Evolutionary conservation across 78 protist genomes (phyloP).

Genomic region (Ministeria vibrans): DNA sequence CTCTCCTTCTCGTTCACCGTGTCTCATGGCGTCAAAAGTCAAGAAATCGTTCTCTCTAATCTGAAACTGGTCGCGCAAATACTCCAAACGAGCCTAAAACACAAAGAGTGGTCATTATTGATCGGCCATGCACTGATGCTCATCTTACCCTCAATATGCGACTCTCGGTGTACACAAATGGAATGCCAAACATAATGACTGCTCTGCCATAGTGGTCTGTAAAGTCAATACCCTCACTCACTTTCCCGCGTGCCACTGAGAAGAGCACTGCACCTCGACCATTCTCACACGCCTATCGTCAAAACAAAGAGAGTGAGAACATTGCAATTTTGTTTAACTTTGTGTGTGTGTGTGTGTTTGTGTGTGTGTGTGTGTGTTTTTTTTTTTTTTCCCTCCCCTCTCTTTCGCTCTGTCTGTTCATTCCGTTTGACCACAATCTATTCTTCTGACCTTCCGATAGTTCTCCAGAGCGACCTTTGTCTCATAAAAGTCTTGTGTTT

Average conservation of each 20-base stretch:
- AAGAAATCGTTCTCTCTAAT: conserved; percentile 80
- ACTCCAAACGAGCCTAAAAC: conserved; percentile 61
- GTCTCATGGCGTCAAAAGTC: conserved; percentile 95
- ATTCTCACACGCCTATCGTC: conserved; percentile 55
- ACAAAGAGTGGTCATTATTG: neutral
- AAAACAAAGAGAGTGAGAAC: neutral
- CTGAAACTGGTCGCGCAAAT: conserved; percentile 31
- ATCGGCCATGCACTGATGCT: neutral
- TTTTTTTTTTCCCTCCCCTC: too few species aligned
- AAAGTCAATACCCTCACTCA: conserved; percentile 97
- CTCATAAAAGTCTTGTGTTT: conserved; percentile 85
- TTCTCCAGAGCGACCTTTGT: conserved; percentile 87
- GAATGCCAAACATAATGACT: conserved; percentile 90
- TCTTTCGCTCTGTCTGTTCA: too few species aligned
- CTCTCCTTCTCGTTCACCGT: conserved; percentile 83
- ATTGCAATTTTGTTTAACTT: neutral
- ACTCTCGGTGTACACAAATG: conserved; percentile 75
- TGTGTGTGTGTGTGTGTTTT: neutral
- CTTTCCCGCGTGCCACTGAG: conserved; percentile 95
- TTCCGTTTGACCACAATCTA: neutral
- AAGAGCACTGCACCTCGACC: conserved; percentile 95
- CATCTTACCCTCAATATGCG: conserved; percentile 33
- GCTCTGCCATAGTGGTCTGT: conserved; percentile 89
- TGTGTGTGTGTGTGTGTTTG: neutral
- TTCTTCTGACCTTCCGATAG: conserved; percentile 66